These are phyloP conservation scores for Eucalyptus pauciflora DNA, from an alignment of 345 rosid genomes.

Conservation along the genomic window DNA sequence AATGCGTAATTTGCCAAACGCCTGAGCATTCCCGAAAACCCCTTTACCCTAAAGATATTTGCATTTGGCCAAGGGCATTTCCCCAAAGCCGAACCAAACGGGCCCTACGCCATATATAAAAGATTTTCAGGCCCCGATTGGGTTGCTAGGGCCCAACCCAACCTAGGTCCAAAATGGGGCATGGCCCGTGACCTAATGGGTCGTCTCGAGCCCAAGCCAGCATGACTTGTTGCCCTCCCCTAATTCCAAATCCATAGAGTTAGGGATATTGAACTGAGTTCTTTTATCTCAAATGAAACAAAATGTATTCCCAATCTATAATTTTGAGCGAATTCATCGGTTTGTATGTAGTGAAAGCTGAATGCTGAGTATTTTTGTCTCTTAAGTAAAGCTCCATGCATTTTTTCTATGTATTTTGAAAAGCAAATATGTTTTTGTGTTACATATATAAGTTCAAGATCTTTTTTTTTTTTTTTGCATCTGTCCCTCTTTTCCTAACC, in stretches of 20 bases:
- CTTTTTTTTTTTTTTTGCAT: not conserved
- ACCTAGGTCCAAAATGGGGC: not conserved
- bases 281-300: not conserved
- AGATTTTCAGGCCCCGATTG: not conserved
- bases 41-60: too few species aligned
- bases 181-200: not conserved
- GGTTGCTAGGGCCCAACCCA: not conserved
- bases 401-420: not conserved
- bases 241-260: accelerated
- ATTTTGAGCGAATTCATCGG: not conserved
- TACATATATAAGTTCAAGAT: not conserved
- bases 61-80: too few species aligned
- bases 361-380: not conserved
- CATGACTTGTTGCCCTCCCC: not conserved
- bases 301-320: not conserved
- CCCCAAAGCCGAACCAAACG: too few species aligned
- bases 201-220: not conserved
- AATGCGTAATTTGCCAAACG: too few species aligned
- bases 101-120: not conserved
- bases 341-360: not conserved
- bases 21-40: too few species aligned
- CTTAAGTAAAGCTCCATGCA: not conserved
- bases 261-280: not conserved
- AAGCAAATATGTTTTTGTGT: not conserved
- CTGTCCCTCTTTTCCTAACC: not conserved